Evolutionary conservation across 73 alveolate genomes (phyloP), one percentile per base, ranked within the genome.

Genomic region (Loxodes magnus): DNA sequence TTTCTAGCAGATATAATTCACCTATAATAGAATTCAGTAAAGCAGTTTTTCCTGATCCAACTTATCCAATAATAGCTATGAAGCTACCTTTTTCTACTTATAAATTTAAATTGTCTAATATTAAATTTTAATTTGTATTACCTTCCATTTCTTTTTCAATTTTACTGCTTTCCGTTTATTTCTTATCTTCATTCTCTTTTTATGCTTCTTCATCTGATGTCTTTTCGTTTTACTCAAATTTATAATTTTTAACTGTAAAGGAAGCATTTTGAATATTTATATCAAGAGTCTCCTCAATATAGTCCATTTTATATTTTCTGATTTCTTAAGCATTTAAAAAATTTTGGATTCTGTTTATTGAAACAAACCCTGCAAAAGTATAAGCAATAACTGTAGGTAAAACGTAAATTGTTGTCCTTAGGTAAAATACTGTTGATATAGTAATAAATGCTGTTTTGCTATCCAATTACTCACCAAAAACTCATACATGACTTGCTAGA

Each of bases 41-140:
- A n/a, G 79, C 35, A n/a, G 84, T 54, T 37, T 78, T 78, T 1
- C 92, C 92, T 10, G 84, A 74, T 16, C 92, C 92, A 2, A 78
- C 82, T 43, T 55, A 64, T 24, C 92, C 92, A 35, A 78, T 54
- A 5, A 78, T 51, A 0, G 75, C 51, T 27, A 69, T 58, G 26
- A 74, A 78, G 38, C 74, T 84, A 2, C 84, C 84, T 25, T 56
- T 30, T 21, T 34, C 10, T 15, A 78, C 31, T 5, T 54, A 14
- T 4, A 78, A 26, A 28, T 31, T 41, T 1, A 78, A 42, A 22
- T 74, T 44, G 29, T 46, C 66, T 23, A 78, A 67, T 37, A 65
- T 43, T 37, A 54, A 43, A 33, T n/a, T n/a, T n/a, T n/a, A n/a
- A n/a, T 23, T 17, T 51, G 20, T 35, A 30, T 36, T 19, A 24